Evolutionary conservation across 2,329 filamentous ascomycete species (phyloP), one percentile per base, ranked within the genome.

Genomic region (Plenodomus tracheiphilus): DNA sequence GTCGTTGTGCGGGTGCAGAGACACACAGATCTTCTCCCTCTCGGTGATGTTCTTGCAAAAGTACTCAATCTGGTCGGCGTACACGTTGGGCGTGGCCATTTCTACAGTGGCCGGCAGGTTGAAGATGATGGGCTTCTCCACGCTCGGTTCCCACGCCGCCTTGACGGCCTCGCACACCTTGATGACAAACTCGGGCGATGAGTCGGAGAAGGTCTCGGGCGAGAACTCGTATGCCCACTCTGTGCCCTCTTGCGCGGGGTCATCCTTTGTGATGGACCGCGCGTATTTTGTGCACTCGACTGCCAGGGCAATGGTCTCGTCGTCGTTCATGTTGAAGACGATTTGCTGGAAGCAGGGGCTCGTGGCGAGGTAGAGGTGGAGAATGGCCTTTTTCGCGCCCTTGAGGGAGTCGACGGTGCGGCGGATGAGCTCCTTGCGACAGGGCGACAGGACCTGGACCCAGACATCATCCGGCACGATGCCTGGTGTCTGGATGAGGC

Each of bases 91-190:
- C 1, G 94, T 97, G 0, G 90, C 77, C 85, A 97, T 86, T 76
- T 99, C 94, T 30, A 97, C 93, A 0, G 94, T 99, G 1, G 94
- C 93, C 0, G 94, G 93, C 43, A 99, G 81, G 77, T 97, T 97
- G 81, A 99, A 94, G 70, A 99, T 96, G 73, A 99, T 90, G 40
- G 87, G 89, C 62, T 85, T 86, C 72, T 90, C 84, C 34, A 79
- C 84, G 0, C 83, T 85, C 1, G 94, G 93, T 54, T 81, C 91
- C 94, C 94, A 99, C 1, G 92, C 94, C 5, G 81, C 87, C 81
- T 96, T 97, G 65, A 97, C 93, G 28, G 93, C 93, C 69, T 96
- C 86, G 73, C 94, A 97, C 36, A 97, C 82, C 69, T 86, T 76
- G 28, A 97, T 76, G 15, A 85, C 89, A 66, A 88, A 97, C 35